Evolutionary conservation across 78 protist species (phyloP), one percentile per base, ranked within the genome.

Genomic region (Mantamonas sphyraenae): DNA sequence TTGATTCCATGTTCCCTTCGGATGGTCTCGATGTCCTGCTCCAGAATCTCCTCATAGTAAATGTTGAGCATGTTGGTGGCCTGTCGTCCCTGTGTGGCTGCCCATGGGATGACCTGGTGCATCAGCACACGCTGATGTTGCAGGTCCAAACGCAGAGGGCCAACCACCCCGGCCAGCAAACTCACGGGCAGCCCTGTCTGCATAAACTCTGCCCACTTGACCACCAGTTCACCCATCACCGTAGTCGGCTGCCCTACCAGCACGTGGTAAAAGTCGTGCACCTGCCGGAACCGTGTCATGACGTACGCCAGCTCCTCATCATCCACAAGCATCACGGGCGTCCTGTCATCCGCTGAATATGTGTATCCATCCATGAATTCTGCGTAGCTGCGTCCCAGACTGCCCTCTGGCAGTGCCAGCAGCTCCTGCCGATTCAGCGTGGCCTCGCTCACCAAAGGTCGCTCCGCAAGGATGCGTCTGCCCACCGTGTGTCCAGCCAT

Each of bases 261-360:
- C 26, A 63, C 77, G 63, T 77, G 82, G 61, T 33, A 33, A 4
- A 77, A 14, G 74, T 77, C 82, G 68, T 77, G 82, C 22, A 14
- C 26, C 16, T 68, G 26, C 1, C 79, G 64, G 33, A 76, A 75
- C 19, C 82, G 64, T 38, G 0, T 2, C 79, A 77, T 74, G 22
- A 77, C 77, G 62, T 74, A 77, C 4, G 82, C 82, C 10, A 76
- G 61, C 45, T 77, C 80, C 2, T 24, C 64, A 30, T 77, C 82
- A 39, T 77, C 82, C 8, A 77, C 71, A 24, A 77, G 76, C 10
- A 20, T 50, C n/a, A 77, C 82, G 5, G 28, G 33, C 35, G 78
- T 9, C 9, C 82, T 20, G 34, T 62, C 77, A 53, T 61, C 63
- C 0, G 77, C 68, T 5, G 43, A 22, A 7, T 67, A 67, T 24